Base-by-base conservation (phyloP, 805 yeast species). In the Myxozyma neglecta region DNA sequence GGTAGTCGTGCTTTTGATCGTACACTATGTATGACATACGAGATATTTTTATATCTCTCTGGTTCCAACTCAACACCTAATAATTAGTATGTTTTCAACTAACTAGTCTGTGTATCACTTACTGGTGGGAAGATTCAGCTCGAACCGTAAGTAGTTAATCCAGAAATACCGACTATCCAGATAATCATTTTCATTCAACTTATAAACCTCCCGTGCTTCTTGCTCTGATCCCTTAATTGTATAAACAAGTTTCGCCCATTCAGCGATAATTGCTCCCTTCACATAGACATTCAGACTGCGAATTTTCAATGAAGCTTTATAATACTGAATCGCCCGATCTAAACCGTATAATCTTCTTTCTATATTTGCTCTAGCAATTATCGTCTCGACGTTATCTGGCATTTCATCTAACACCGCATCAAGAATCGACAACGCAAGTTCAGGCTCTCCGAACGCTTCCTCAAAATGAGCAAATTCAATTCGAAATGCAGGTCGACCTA, bases 391-490 rank as follows among this genome's bases (percentile, higher is more conserved):
- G 48, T 64, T 63, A 18, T 61, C 68, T 6, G 77, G 77, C 43
- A 72, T 50, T n/a, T 61, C 65, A 4, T 61, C 68, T 24, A 74
- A 61, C 6, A 72, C 57, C 6, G 68, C 43, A 37, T 59, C 62
- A 51, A 65, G 70, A n/a, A 74, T 69, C 9, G 60, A 65, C 37
- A 66, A 58, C 1, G 78, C 76, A 8, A 58, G 58, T 6, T 65
- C 69, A 9, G 59, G 14, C 14, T 72, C 65, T 2, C 73, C 73
- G 37, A 43, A 62, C 1, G 69, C 50, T 55, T 73, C 75, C 43
- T 69, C 70, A 45, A 72, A 70, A 24, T 61, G 57, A 13, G 79
- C 79, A 51, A 66, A 72, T 18, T 70, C 69, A n/a, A 70, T 69
- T 44, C 75, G 68, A 13, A 69, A 49, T 29, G 61, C 68, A 9